Conservation (phyloP, 1,284 basidiomycete species). For the Cutaneotrichosporon sp. region DNA sequence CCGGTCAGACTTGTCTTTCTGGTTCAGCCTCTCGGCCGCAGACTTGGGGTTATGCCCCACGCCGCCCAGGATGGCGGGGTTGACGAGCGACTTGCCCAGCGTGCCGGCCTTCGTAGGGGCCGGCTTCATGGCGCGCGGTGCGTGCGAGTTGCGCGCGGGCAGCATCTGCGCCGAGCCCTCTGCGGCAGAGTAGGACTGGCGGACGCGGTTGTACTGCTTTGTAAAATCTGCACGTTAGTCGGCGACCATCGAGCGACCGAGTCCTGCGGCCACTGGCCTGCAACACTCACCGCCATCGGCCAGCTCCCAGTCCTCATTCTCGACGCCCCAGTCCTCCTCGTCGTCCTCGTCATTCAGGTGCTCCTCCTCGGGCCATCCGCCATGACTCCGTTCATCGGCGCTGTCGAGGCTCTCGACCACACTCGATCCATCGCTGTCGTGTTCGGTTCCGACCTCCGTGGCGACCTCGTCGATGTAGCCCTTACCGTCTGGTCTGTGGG, state of each 20-base stretch:
- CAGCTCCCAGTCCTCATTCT: constrained; percentile 90
- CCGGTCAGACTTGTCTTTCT: constrained; percentile 88
- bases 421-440: constrained; percentile 26
- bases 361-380: constrained; percentile 8
- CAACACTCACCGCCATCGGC: constrained; percentile 56
- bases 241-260: not conserved
- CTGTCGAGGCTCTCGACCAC: constrained; percentile 23
- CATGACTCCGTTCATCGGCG: constrained; percentile 1
- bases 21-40: constrained; percentile 72
- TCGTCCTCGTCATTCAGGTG: constrained; percentile 20
- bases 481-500: constrained; percentile 12
- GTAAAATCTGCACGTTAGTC: constrained; percentile 69
- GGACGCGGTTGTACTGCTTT: constrained; percentile 88
- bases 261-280: too few relatives aligned
- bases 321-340: constrained; percentile 54
- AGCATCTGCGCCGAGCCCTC: constrained; percentile 22
- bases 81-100: constrained; percentile 65
- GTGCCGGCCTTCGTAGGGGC: constrained; percentile 45
- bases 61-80: constrained; percentile 54
- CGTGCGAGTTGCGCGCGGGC: constrained; percentile 35
- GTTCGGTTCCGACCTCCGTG: constrained; percentile 1
- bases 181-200: constrained; percentile 58
- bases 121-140: constrained; percentile 46
- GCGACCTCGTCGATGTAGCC: constrained; percentile 27
- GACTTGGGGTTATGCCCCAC: constrained; percentile 83